Conservation (phyloP, 2,329 filamentous ascomycete species). For the Akanthomyces lecanii region DNA sequence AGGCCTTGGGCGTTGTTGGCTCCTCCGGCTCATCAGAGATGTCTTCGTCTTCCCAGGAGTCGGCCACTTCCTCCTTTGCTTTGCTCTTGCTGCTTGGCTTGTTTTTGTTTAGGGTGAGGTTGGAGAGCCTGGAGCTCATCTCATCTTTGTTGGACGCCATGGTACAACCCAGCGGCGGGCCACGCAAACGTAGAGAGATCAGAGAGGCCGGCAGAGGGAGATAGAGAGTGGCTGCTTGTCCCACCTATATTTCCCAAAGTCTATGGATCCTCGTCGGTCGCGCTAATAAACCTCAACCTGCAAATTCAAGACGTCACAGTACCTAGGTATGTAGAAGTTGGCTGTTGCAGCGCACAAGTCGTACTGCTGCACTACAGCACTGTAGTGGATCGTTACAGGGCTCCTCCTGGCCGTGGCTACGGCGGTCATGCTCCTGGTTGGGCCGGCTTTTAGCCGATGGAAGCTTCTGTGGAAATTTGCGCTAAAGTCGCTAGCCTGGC, state of each 20-base stretch:
- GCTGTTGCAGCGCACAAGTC: neutral
- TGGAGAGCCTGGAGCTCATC: conserved; percentile 29
- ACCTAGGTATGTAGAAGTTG: neutral
- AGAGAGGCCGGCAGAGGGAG: neutral
- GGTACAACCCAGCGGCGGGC: neutral
- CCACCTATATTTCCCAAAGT: too few relatives aligned
- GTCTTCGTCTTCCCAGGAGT: conserved; percentile 57
- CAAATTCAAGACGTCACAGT: too few relatives aligned
- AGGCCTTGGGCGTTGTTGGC: conserved; percentile 17
- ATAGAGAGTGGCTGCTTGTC: too few relatives aligned
- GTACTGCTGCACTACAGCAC: neutral
- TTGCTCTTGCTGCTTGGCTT: conserved; percentile 15
- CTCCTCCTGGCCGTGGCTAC: neutral
- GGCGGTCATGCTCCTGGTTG: neutral
- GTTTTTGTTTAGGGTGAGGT: conserved; percentile 27
- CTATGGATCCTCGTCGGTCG: too few relatives aligned
- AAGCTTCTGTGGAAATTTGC: conserved; percentile 30
- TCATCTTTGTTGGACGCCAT: conserved; percentile 23
- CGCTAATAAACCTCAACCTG: too few relatives aligned
- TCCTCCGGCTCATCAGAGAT: conserved; percentile 35
- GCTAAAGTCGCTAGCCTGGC: conserved; percentile 17
- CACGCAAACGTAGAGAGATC: neutral
- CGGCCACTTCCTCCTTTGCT: conserved; percentile 31
- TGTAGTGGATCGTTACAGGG: neutral
- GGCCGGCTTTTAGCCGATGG: conserved; percentile 24